Percentiles rank a stretch among this genome's conserved stretches.
Evolutionary conservation across 371 early-diverging fungal species (phyloP).

Genomic region (Mortierella sp.): DNA sequence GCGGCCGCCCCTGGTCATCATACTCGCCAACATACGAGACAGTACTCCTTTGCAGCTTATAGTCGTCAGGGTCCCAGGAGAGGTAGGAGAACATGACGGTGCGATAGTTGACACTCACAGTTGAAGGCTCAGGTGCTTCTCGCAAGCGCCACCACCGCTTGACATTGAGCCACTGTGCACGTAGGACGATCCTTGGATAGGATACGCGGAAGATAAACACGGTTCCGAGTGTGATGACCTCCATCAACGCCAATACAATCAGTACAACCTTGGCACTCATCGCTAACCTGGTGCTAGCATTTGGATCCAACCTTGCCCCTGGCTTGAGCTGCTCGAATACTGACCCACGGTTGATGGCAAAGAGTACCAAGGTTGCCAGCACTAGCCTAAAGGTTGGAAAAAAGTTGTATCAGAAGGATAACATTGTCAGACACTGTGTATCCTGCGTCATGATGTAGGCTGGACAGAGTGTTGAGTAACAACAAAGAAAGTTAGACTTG

Average conservation of each 20-base stretch:
- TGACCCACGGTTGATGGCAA: slow-evolving; percentile 36
- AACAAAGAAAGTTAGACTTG: slow-evolving; percentile 4
- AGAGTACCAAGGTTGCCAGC: slow-evolving; percentile 48
- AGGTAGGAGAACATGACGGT: slow-evolving; percentile 47
- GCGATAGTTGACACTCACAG: slow-evolving; percentile 25
- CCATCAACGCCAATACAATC: slow-evolving; percentile 35
- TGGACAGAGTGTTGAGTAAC: no score
- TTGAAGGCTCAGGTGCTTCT: slow-evolving; percentile 12
- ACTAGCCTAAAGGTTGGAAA: slow-evolving; percentile 45
- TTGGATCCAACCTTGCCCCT: not conserved
- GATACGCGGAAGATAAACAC: slow-evolving; percentile 35
- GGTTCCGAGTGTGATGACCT: slow-evolving; percentile 27
- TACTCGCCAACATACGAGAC: slow-evolving; percentile 56
- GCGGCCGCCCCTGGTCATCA: slow-evolving; percentile 54
- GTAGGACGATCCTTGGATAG: slow-evolving; percentile 46
- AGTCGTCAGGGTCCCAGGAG: slow-evolving; percentile 54
- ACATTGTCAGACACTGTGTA: no score
- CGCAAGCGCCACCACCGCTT: slow-evolving; percentile 52
- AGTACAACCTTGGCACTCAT: slow-evolving; percentile 38
- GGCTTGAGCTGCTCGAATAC: slow-evolving; percentile 24
- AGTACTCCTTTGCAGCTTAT: slow-evolving; percentile 22
- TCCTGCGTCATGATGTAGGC: no score
- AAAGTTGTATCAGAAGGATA: not conserved
- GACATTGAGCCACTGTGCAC: slow-evolving; percentile 42
- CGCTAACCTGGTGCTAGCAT: slow-evolving; percentile 2